These are phyloP conservation scores for Solanum medicagineum DNA, from an alignment of 257 asterid genomes.

Conservation along the genomic window DNA sequence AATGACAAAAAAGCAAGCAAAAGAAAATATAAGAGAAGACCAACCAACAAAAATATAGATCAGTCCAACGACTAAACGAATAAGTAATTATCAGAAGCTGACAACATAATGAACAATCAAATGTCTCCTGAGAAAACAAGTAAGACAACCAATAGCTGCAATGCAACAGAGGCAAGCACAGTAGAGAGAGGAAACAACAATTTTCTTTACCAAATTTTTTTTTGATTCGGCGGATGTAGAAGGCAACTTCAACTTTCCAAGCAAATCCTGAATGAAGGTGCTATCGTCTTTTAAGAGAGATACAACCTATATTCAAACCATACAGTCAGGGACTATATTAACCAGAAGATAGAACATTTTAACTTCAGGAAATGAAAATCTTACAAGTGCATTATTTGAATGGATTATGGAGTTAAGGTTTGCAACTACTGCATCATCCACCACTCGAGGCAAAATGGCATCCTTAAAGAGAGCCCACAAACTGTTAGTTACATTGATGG, in stretches of 20 bases:
- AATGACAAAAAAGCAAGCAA: background rate
- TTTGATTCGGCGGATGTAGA: constrained; percentile 52
- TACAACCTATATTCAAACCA: constrained; percentile 46
- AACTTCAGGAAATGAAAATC: constrained; percentile 9
- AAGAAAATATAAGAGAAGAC: background rate
- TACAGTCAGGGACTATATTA: constrained; percentile 5
- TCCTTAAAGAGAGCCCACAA: constrained; percentile 46
- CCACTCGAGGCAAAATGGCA: constrained; percentile 63
- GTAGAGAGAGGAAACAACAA: background rate
- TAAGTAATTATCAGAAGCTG: background rate
- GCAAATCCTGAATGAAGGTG: constrained; percentile 73
- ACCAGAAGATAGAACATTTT: background rate
- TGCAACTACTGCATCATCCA: constrained; percentile 67
- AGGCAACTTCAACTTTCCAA: constrained; percentile 70
- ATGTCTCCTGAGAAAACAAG: background rate
- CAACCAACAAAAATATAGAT: background rate
- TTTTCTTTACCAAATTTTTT: constrained; percentile 50
- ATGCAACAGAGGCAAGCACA: background rate
- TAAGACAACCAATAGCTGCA: background rate
- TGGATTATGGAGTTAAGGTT: constrained; percentile 67
- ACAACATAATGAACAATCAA: background rate
- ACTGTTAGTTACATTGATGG: constrained; percentile 10
- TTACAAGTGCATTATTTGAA: constrained; percentile 79
- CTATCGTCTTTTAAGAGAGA: constrained; percentile 79
- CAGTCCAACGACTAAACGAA: background rate